phyloP scores from a whole-genome alignment of 1,139 yeast species.

The Lodderomyces jiufengensis region DNA sequence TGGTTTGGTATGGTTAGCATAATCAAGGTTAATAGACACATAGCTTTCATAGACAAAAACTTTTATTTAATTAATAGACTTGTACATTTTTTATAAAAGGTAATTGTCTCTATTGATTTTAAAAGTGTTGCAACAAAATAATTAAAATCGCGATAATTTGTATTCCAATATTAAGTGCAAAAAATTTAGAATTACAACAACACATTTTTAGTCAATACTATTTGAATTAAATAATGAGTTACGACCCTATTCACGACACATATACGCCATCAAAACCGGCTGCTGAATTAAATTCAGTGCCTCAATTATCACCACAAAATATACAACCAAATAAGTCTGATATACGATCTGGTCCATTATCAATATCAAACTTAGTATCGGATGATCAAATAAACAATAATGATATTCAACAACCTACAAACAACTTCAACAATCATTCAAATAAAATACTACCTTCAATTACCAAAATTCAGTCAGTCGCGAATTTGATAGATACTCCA shows the following conservation, averaged over 20 bases:
- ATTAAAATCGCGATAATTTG: neutral
- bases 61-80: neutral
- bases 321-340: conserved; percentile 1
- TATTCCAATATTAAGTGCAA: too few relatives aligned
- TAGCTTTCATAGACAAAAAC: neutral
- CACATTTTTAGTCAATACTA: too few relatives aligned
- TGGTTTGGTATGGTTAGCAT: conserved; percentile 21
- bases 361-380: conserved; percentile 14
- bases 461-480: conserved; percentile 13
- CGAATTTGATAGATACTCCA: conserved; percentile 1
- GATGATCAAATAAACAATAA: neutral
- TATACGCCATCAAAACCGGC: conserved; percentile 13
- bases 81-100: too few relatives aligned
- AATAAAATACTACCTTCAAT: conserved; percentile 7
- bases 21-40: too few relatives aligned
- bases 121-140: neutral
- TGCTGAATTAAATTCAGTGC: conserved; percentile 3
- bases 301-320: conserved; percentile 10
- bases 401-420: neutral
- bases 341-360: conserved; percentile 10
- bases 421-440: conserved; percentile 8
- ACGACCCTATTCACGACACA: conserved; percentile 33
- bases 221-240: conserved; percentile 30
- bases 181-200: too few relatives aligned
- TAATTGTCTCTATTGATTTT: too few relatives aligned